These are phyloP conservation scores for Venturia pyrina DNA, from an alignment of 2,329 filamentous ascomycete genomes.

Conservation along the genomic window DNA sequence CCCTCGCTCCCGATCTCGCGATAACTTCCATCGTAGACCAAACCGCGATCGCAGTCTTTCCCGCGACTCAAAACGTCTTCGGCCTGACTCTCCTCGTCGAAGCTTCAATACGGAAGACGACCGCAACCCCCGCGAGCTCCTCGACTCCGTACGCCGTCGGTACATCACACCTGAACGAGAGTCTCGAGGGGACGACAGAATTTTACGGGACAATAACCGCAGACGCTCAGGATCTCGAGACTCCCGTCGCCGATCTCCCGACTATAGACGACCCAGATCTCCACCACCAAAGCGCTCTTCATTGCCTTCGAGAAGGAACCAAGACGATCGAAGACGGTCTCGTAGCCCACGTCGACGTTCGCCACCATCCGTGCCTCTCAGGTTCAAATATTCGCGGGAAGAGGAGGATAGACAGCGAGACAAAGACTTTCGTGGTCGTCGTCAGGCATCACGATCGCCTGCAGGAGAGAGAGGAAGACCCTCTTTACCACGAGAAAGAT, in stretches of 20 bases:
- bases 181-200: neutral
- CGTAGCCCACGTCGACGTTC: neutral
- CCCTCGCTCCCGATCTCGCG: conserved; percentile 22
- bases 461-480: conserved; percentile 3
- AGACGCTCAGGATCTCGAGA: conserved; percentile 5
- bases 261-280: conserved; percentile 5
- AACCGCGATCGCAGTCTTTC: conserved; percentile 17
- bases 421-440: neutral
- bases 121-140: conserved; percentile 17
- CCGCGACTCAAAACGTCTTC: conserved; percentile 6
- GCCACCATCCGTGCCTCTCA: neutral
- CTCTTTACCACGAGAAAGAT: neutral
- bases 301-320: neutral
- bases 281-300: neutral
- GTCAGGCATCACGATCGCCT: neutral
- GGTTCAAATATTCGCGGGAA: neutral
- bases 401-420: neutral
- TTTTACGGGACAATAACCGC: neutral
- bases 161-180: conserved; percentile 13
- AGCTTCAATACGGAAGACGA: conserved; percentile 15
- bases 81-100: neutral
- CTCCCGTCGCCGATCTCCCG: conserved; percentile 7
- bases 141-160: conserved; percentile 13
- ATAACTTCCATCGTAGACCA: conserved; percentile 1
- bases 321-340: neutral